Base-by-base conservation (phyloP, 2,329 filamentous ascomycete genomes). In the Dactylellina sp. region DNA sequence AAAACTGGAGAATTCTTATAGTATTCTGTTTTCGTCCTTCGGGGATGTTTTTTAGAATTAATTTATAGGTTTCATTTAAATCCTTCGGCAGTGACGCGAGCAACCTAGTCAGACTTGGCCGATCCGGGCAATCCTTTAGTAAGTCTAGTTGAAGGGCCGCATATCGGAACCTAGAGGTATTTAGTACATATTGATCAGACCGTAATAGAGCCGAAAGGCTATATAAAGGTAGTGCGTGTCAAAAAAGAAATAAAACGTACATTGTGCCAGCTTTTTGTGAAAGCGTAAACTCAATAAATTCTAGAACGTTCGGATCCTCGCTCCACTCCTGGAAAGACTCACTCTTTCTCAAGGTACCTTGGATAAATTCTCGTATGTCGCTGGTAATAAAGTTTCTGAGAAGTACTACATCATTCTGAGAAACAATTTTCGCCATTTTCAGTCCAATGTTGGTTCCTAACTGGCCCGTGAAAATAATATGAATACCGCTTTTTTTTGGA, bases 101-200 rank as follows among this genome's bases (percentile, higher is more conserved):
- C 49, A 76, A 64, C 18, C 42, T 59, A n/a, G 60, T 50, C 7
- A 79, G 47, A n/a, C 32, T 22, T 9, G 1, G 20, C 18, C 24
- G 39, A 39, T 75, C 14, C 4, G 77, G 65, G 39, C 78, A 80
- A 9, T 76, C 16, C 52, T 75, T 57, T 6, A 80, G 57, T 24
- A 37, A 77, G 18, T 80, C 78, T 14, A 81, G 49, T 65, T 81
- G 79, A 65, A 77, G 79, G n/a, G 62, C 59, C n/a, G 75, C 77
- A 76, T 75, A 80, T 60, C 77, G 75, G 53, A 79, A 80, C 79
- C 78, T 79, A 42, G 1, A 65, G 55, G 18, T n/a, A 20, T 28
- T 28, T 75, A 47, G 62, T 42, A 68, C 39, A 9, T 32, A 9
- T 60, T 53, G 37, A 28, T n/a, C n/a, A n/a, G n/a, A n/a, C n/a